Percentiles rank a stretch among this genome's conserved stretches.
Conservation (phyloP, 768 basidiomycete species). For the Russula sp. region DNA sequence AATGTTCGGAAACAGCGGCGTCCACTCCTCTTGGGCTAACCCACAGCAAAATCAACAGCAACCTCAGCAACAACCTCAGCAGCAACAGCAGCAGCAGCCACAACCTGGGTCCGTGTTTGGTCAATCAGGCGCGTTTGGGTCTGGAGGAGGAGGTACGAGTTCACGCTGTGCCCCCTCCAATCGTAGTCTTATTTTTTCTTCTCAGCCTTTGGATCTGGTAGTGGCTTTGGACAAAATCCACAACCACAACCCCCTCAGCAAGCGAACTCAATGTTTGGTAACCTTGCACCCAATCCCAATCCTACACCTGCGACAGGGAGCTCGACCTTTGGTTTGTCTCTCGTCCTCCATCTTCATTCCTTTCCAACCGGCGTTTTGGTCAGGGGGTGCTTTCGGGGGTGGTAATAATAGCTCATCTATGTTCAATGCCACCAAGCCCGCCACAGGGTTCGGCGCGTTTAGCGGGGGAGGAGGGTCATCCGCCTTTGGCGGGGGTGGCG, state of each 20-base stretch:
- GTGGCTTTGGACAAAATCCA: conserved; percentile 46
- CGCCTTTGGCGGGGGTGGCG: conserved; percentile 43
- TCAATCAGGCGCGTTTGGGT: conserved; percentile 60
- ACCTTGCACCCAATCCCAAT: conserved; percentile 35
- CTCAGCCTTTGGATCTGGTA: conserved; percentile 37
- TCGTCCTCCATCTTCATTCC: conserved; percentile 15
- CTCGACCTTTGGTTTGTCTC: conserved; percentile 34
- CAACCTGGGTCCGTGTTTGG: conserved; percentile 53
- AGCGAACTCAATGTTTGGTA: conserved; percentile 80
- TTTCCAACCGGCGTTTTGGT: conserved; percentile 6
- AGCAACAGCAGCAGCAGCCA: conserved; percentile 34
- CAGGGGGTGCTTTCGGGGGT: conserved; percentile 37
- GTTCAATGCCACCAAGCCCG: conserved; percentile 65
- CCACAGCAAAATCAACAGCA: conserved; percentile 63
- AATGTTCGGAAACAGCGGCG: conserved; percentile 55
- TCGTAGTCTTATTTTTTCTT: conserved; percentile 10
- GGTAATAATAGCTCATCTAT: conserved; percentile 34
- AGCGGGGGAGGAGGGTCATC: conserved; percentile 52
- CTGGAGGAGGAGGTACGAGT: conserved; percentile 46
- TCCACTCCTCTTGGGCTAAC: conserved; percentile 64
- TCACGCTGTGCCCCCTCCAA: conserved; percentile 20
- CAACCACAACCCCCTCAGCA: conserved; percentile 50
- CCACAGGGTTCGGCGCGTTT: conserved; percentile 73
- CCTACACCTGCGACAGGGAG: conserved; percentile 31
- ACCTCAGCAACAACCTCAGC: conserved; percentile 37